These are phyloP conservation scores for Elsinoe arachidis DNA, from an alignment of 2,329 filamentous ascomycete genomes.

Conservation along the genomic window DNA sequence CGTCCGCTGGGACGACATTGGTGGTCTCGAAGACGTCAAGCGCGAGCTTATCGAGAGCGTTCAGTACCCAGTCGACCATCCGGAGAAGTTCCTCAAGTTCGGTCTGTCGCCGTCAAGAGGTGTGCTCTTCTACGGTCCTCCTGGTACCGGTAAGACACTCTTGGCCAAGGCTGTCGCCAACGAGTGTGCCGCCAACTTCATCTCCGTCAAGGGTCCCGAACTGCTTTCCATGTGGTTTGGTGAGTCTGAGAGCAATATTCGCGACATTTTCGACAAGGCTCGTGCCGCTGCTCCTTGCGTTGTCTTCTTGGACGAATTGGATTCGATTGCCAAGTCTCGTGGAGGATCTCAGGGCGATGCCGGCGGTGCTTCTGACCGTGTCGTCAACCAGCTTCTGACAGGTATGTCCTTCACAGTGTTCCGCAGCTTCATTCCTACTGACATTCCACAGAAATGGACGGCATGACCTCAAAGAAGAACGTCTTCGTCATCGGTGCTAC, in stretches of 20 bases:
- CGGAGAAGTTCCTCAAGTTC: slow-evolving; percentile 99
- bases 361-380: slow-evolving; percentile 96
- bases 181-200: slow-evolving; percentile 99
- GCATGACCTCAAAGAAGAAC: slow-evolving; percentile 99
- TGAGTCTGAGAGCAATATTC: slow-evolving; percentile 99
- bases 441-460: slow-evolving; percentile 74
- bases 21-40: slow-evolving; percentile 97
- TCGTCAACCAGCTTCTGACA: slow-evolving; percentile 98
- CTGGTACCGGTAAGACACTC: slow-evolving; percentile 99
- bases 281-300: slow-evolving; percentile 95
- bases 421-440: slow-evolving; percentile 30
- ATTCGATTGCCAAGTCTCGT: slow-evolving; percentile 98
- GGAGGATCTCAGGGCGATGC: slow-evolving; percentile 93
- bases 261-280: slow-evolving; percentile 99
- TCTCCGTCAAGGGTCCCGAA: slow-evolving; percentile 97
- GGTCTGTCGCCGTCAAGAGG: slow-evolving; percentile 94
- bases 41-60: slow-evolving; percentile 98
- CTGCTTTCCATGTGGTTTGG: slow-evolving; percentile 99
- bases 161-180: slow-evolving; percentile 99
- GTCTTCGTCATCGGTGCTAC: slow-evolving; percentile 99
- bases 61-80: slow-evolving; percentile 98
- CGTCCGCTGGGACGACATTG: slow-evolving; percentile 98
- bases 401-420: slow-evolving; percentile 48
- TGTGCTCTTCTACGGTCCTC: slow-evolving; percentile 97
- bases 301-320: slow-evolving; percentile 96